Conservation (phyloP, 2,329 filamentous ascomycete species). For the Nannizziopsis arthrosporioides region DNA sequence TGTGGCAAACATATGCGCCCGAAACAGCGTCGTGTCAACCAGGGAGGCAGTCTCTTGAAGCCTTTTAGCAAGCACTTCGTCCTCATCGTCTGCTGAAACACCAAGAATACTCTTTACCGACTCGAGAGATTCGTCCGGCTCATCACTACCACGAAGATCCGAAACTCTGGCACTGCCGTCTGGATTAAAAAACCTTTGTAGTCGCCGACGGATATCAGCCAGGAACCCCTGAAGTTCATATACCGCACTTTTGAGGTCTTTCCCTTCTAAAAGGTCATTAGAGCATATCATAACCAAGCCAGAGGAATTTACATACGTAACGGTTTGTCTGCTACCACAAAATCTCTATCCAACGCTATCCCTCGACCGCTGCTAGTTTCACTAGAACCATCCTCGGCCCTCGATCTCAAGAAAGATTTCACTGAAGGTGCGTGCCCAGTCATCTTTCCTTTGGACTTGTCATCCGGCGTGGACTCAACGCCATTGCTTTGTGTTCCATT, state of each 20-base stretch:
- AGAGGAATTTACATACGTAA: conserved; percentile 18
- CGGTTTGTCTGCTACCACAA: conserved; percentile 19
- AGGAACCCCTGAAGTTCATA: conserved; percentile 77
- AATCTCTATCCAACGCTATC: conserved; percentile 22
- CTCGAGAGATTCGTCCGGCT: conserved; percentile 32
- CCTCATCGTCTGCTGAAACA: conserved; percentile 40
- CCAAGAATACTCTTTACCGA: conserved; percentile 38
- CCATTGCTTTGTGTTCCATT: conserved; percentile 22
- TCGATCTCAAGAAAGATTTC: conserved; percentile 27
- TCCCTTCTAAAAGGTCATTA: conserved; percentile 50
- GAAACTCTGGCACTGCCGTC: conserved; percentile 41
- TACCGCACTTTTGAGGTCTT: conserved; percentile 71
- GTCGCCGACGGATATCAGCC: conserved; percentile 62
- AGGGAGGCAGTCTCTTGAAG: conserved; percentile 66
- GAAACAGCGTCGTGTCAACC: conserved; percentile 88
- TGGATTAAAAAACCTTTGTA: conserved; percentile 49
- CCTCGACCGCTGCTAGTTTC: conserved; percentile 31
- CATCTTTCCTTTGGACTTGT: conserved; percentile 18
- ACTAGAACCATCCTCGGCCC: conserved; percentile 28
- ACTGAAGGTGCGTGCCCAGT: conserved; percentile 29
- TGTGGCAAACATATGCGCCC: conserved; percentile 85
- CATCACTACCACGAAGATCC: conserved; percentile 22
- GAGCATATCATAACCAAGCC: not conserved
- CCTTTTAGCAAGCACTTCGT: conserved; percentile 54
- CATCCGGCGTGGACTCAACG: conserved; percentile 22